Evolutionary conservation across 768 basidiomycete species (phyloP).

Genomic region (Termitomyces sp.): DNA sequence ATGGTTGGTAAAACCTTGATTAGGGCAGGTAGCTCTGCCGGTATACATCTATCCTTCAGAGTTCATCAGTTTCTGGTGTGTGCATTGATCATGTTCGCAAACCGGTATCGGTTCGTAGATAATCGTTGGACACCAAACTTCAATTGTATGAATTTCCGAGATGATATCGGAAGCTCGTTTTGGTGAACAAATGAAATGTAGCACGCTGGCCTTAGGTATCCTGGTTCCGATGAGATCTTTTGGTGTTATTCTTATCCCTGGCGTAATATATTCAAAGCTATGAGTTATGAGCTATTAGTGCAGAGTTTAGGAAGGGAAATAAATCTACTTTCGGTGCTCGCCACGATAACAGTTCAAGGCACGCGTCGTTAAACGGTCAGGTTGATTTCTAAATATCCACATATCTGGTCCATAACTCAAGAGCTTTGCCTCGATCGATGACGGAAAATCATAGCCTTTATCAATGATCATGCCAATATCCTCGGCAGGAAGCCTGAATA

Average conservation of each 20-base stretch:
- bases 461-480: conserved; percentile 82
- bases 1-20: conserved; percentile 52
- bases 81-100: conserved; percentile 16
- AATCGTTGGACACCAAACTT: conserved; percentile 58
- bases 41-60: conserved; percentile 69
- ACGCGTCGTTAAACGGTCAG: conserved; percentile 54
- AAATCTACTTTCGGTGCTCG: conserved; percentile 58
- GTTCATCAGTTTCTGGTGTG: background rate
- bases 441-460: conserved; percentile 71
- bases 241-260: conserved; percentile 66
- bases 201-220: conserved; percentile 41
- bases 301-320: background rate
- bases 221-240: conserved; percentile 54
- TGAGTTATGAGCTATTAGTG: background rate
- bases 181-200: conserved; percentile 89
- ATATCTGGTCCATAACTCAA: conserved; percentile 63
- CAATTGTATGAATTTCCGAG: conserved; percentile 48
- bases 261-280: conserved; percentile 78
- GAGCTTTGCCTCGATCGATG: conserved; percentile 46
- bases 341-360: conserved; percentile 73
- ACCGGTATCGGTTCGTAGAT: conserved; percentile 91
- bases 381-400: conserved; percentile 71
- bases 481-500: conserved; percentile 55
- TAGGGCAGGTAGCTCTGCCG: conserved; percentile 71
- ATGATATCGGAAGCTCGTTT: conserved; percentile 61